A percentile compares a stretch with the other conserved stretches of the same genome.
Evolutionary conservation across 2,329 filamentous ascomycete genomes (phyloP).

Genomic region (Cephalotrichum gorgonifer): DNA sequence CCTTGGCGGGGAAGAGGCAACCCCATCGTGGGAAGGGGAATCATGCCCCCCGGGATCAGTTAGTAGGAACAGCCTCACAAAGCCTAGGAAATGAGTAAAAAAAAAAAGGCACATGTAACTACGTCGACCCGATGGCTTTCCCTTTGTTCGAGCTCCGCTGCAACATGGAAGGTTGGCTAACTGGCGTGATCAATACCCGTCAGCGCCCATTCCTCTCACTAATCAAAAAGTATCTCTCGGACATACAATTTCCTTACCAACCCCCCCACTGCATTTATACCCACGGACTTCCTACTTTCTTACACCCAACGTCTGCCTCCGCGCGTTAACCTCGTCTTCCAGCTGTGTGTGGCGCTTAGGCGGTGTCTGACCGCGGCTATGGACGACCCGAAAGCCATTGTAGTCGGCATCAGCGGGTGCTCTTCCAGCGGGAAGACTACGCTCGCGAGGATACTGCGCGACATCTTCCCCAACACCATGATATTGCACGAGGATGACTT

Average conservation of each 20-base stretch:
- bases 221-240: too few relatives aligned
- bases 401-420: slow-evolving; percentile 78
- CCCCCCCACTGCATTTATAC: neutral
- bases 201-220: neutral
- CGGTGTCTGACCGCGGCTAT: slow-evolving; percentile 13
- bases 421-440: slow-evolving; percentile 96
- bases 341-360: neutral
- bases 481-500: slow-evolving; percentile 96
- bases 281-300: neutral
- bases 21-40: neutral
- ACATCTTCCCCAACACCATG: slow-evolving; percentile 68
- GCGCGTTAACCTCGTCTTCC: neutral
- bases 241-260: too few relatives aligned
- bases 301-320: too few relatives aligned
- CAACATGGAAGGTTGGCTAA: too few relatives aligned
- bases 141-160: neutral
- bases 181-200: neutral
- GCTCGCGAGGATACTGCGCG: slow-evolving; percentile 70
- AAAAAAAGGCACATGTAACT: too few relatives aligned
- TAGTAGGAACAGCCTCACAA: too few relatives aligned
- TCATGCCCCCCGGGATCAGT: too few relatives aligned
- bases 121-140: too few relatives aligned
- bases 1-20: neutral
- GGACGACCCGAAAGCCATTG: slow-evolving; percentile 36
- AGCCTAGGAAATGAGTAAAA: too few relatives aligned